Conservation (phyloP, 1,284 basidiomycete genomes). For the Phylloboletellus chloephorus region DNA sequence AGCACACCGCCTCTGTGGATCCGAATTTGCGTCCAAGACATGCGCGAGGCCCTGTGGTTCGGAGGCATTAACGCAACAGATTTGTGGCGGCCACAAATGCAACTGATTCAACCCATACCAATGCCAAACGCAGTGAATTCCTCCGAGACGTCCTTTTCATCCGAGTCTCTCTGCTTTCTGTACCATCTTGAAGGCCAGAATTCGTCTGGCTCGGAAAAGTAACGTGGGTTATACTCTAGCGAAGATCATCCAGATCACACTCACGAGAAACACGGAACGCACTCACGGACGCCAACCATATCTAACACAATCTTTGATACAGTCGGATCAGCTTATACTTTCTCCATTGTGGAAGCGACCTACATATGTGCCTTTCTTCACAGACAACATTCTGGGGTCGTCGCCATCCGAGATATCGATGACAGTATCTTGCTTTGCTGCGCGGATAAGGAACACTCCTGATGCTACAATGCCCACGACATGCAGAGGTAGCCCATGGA, state of each 20-base stretch:
- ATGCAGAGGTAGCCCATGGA: conserved; percentile 3
- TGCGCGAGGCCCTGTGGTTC: conserved; percentile 40
- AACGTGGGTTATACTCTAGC: conserved; percentile 34
- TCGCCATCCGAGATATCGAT: conserved; percentile 18
- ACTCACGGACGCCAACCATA: conserved; percentile 49
- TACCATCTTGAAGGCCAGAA: conserved; percentile 41
- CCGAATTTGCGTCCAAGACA: conserved; percentile 56
- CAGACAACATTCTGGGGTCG: conserved; percentile 17
- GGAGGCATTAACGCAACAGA: background rate
- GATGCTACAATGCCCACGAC: conserved; percentile 14
- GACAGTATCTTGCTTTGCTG: conserved; percentile 18
- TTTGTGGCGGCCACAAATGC: background rate
- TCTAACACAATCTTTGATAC: conserved; percentile 39
- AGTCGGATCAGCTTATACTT: conserved; percentile 2
- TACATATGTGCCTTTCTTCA: conserved; percentile 31
- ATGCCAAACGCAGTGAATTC: conserved; percentile 44
- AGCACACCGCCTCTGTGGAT: conserved; percentile 45
- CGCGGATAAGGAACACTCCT: conserved; percentile 19
- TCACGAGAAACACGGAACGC: background rate
- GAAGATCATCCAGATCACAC: background rate
- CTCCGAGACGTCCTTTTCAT: conserved; percentile 27
- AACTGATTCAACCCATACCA: conserved; percentile 25
- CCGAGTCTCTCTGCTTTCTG: conserved; percentile 14
- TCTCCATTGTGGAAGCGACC: background rate
- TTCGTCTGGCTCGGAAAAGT: conserved; percentile 37